phyloP scores from a whole-genome alignment of 2,329 filamentous ascomycete genomes.

The Botrytis aclada region DNA sequence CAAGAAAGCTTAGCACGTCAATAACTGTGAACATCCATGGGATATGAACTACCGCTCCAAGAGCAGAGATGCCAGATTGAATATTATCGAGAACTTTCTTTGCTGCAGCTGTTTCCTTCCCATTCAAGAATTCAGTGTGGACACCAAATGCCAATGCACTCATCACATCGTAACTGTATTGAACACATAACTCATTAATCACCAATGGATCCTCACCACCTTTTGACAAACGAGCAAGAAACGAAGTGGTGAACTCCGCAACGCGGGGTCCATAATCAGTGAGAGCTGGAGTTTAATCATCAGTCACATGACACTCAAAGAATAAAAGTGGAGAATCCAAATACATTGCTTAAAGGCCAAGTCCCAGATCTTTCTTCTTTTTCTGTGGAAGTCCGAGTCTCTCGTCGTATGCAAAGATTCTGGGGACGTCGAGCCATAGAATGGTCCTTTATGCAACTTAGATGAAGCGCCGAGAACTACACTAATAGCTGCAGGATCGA shows the following conservation, averaged over 20 bases:
- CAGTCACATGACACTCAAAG: not conserved
- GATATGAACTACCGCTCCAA: not conserved
- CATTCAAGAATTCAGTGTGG: slow-evolving; percentile 10
- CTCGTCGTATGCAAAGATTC: slow-evolving; percentile 26
- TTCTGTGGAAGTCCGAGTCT: slow-evolving; percentile 26
- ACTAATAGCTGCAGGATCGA: slow-evolving; percentile 26
- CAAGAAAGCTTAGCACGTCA: slow-evolving; percentile 21
- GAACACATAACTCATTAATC: slow-evolving; percentile 28
- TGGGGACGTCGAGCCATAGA: slow-evolving; percentile 29
- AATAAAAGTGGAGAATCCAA: not conserved
- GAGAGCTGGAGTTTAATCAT: not conserved
- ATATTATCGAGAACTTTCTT: not conserved
- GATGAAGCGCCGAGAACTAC: slow-evolving; percentile 25
- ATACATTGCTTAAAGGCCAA: not conserved
- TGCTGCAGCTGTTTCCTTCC: not conserved
- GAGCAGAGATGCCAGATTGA: not conserved
- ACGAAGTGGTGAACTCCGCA: not conserved
- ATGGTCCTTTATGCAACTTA: slow-evolving; percentile 27
- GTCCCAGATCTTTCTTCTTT: slow-evolving; percentile 31
- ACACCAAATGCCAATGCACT: slow-evolving; percentile 28
- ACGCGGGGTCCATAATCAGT: not conserved
- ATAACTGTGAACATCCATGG: not conserved
- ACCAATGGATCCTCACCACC: slow-evolving; percentile 22
- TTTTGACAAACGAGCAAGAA: not conserved
- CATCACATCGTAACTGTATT: slow-evolving; percentile 34